A percentile compares a stretch with the other conserved stretches of the same genome.
These are phyloP conservation scores for Graphiopsis chlorocephala DNA, from an alignment of 2,329 filamentous ascomycete species.

Conservation along the genomic window DNA sequence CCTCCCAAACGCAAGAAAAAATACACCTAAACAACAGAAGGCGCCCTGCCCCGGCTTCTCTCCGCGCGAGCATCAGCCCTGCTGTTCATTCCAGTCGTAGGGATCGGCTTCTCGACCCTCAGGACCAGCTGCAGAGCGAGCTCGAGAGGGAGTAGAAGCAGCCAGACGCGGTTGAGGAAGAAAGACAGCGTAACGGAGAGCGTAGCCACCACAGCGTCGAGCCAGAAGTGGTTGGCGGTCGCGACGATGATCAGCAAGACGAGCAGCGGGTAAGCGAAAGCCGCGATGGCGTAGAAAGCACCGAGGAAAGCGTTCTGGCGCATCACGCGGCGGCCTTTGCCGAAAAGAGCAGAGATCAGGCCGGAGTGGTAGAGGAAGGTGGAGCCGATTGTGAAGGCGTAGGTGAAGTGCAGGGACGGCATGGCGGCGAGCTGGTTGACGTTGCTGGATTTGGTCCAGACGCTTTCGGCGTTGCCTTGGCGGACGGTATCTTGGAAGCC, in stretches of 20 bases:
- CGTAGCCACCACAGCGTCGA: slow-evolving; percentile 53
- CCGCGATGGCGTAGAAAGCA: slow-evolving; percentile 42
- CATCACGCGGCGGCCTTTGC: slow-evolving; percentile 36
- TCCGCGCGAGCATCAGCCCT: slow-evolving; percentile 5
- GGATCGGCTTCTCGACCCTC: slow-evolving; percentile 53
- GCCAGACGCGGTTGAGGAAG: slow-evolving; percentile 49
- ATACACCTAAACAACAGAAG: neutral
- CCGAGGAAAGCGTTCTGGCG: slow-evolving; percentile 26
- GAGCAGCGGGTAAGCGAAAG: slow-evolving; percentile 44
- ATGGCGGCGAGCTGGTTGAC: slow-evolving; percentile 48
- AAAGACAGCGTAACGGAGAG: slow-evolving; percentile 50
- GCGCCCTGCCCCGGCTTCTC: slow-evolving; percentile 1
- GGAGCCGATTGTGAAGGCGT: slow-evolving; percentile 52
- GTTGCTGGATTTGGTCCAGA: slow-evolving; percentile 47
- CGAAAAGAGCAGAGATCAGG: slow-evolving; percentile 36
- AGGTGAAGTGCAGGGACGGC: slow-evolving; percentile 55
- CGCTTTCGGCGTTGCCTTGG: slow-evolving; percentile 46
- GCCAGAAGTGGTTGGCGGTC: slow-evolving; percentile 62
- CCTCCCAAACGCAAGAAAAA: neutral
- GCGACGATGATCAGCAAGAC: slow-evolving; percentile 55
- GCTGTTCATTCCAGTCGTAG: slow-evolving; percentile 50
- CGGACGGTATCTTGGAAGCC: slow-evolving; percentile 49
- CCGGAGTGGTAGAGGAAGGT: slow-evolving; percentile 55
- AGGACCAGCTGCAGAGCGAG: slow-evolving; percentile 49
- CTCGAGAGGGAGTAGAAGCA: slow-evolving; percentile 52